Conservation (phyloP, 2,329 filamentous ascomycete genomes). For the Verticillium klebahnii region DNA sequence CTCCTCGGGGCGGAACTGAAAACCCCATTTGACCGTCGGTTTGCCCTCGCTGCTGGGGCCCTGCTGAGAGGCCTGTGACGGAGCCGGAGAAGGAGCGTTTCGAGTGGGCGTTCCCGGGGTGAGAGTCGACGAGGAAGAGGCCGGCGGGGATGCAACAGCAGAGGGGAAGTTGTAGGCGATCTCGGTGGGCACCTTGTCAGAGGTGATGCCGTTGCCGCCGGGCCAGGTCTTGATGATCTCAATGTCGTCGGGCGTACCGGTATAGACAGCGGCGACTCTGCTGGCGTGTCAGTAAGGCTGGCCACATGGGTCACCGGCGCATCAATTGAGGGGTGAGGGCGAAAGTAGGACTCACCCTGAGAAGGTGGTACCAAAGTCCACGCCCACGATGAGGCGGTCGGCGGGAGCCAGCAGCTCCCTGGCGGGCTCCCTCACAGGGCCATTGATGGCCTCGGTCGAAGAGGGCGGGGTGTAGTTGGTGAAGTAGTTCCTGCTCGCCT, state of each 20-base stretch:
- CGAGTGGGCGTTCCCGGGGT: not conserved
- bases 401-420: constrained; percentile 46
- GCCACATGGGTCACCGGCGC: not conserved
- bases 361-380: constrained; percentile 84
- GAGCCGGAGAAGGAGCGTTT: constrained; percentile 8
- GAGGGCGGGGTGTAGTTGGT: constrained; percentile 50
- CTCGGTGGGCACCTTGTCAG: constrained; percentile 80
- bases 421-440: constrained; percentile 51
- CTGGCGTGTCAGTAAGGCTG: not conserved
- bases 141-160: constrained; percentile 17
- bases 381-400: constrained; percentile 69
- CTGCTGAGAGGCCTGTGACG: constrained; percentile 4
- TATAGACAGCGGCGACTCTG: constrained; percentile 69
- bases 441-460: constrained; percentile 59
- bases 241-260: constrained; percentile 71
- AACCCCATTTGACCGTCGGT: constrained; percentile 68
- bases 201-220: constrained; percentile 80
- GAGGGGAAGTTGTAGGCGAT: constrained; percentile 49
- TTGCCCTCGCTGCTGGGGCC: constrained; percentile 29
- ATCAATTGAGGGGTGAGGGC: not conserved
- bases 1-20: constrained; percentile 76
- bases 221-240: constrained; percentile 85
- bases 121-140: constrained; percentile 6
- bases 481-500: constrained; percentile 53
- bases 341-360: constrained; percentile 54